Conservation (phyloP, 1,139 yeast species). For the Pichia norvegensis region DNA sequence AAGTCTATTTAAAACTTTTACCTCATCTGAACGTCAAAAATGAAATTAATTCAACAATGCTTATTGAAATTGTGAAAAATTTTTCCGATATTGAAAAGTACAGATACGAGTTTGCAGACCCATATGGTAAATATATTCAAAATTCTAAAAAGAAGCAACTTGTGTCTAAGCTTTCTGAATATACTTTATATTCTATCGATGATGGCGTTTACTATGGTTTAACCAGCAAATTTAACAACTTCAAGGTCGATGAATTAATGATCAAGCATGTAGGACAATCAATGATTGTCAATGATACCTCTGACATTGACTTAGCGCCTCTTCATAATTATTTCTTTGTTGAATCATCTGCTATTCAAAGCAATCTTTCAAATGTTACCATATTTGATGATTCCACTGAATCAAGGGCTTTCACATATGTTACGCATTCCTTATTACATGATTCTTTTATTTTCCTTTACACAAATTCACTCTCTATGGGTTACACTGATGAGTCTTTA, state of each 20-base stretch:
- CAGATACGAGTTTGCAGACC: slow-evolving; percentile 13
- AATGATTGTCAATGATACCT: slow-evolving; percentile 4
- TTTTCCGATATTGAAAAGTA: slow-evolving; percentile 35
- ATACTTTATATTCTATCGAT: slow-evolving; percentile 24
- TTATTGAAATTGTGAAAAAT: slow-evolving; percentile 38
- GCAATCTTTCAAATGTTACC: slow-evolving; percentile 27
- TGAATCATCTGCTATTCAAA: slow-evolving; percentile 24
- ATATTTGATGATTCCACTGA: slow-evolving; percentile 33
- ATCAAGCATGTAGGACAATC: slow-evolving; percentile 20
- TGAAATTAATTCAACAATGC: slow-evolving; percentile 39
- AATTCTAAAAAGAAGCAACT: slow-evolving; percentile 11
- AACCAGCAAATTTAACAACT: slow-evolving; percentile 34
- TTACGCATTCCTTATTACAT: slow-evolving; percentile 32
- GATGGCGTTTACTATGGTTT: slow-evolving; percentile 39
- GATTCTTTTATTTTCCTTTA: slow-evolving; percentile 31
- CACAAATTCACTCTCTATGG: slow-evolving; percentile 19
- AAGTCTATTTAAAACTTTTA: slow-evolving; percentile 35
- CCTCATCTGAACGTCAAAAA: slow-evolving; percentile 31
- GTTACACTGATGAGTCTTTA: slow-evolving; percentile 24
- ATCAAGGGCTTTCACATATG: slow-evolving; percentile 29
- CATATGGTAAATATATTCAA: slow-evolving; percentile 8
- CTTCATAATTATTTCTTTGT: slow-evolving; percentile 17
- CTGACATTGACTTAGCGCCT: slow-evolving; percentile 17
- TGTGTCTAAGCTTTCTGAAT: slow-evolving; percentile 12
- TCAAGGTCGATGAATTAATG: slow-evolving; percentile 30